phyloP scores from a whole-genome alignment of 1,139 yeast species.

The Candida buenavistaensis region DNA sequence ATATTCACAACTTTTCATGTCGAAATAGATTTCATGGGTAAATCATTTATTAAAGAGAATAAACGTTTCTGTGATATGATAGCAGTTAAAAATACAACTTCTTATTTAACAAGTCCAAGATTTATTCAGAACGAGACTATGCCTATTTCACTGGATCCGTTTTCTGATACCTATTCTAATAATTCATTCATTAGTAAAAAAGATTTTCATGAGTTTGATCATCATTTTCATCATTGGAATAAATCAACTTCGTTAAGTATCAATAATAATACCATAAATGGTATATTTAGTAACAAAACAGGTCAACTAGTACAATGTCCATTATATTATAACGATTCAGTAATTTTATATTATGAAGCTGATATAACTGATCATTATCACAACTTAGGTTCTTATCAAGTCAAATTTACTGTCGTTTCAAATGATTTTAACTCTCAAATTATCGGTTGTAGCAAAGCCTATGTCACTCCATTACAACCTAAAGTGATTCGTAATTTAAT shows the following conservation, averaged over 20 bases:
- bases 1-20: slow-evolving; percentile 50
- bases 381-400: slow-evolving; percentile 44
- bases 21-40: slow-evolving; percentile 46
- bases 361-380: slow-evolving; percentile 34
- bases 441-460: slow-evolving; percentile 49
- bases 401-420: slow-evolving; percentile 38
- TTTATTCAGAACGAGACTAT: slow-evolving; percentile 13
- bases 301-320: slow-evolving; percentile 42
- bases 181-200: slow-evolving; percentile 3
- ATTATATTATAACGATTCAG: slow-evolving; percentile 38
- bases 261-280: slow-evolving; percentile 19
- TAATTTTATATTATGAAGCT: slow-evolving; percentile 40
- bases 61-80: slow-evolving; percentile 48
- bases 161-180: not conserved
- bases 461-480: slow-evolving; percentile 50
- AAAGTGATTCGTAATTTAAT: slow-evolving; percentile 34
- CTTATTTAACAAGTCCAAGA: slow-evolving; percentile 24
- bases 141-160: too few species aligned
- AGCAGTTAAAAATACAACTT: slow-evolving; percentile 38
- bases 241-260: slow-evolving; percentile 11
- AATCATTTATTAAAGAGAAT: slow-evolving; percentile 36
- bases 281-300: slow-evolving; percentile 27
- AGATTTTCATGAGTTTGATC: not conserved
- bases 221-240: not conserved
- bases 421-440: slow-evolving; percentile 34